Conservation (phyloP, 495 filamentous ascomycete genomes). For the Aspergillus leporis region DNA sequence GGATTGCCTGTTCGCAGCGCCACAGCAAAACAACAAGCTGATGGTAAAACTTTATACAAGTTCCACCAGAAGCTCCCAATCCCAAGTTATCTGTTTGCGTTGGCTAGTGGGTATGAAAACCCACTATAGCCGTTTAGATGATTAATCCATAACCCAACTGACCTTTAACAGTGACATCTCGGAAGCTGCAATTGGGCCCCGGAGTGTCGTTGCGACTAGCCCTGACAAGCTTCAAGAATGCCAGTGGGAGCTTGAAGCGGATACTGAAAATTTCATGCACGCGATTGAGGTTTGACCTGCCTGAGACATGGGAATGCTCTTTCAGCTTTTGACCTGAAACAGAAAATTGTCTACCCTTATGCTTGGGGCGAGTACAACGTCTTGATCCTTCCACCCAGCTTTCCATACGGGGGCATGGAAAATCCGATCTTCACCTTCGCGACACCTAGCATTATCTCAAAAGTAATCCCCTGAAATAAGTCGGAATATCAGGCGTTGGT, state of each 20-base stretch:
- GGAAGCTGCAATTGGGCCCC: constrained; percentile 78
- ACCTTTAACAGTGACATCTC: constrained; percentile 63
- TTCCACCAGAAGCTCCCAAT: constrained; percentile 91
- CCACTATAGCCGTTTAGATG: not conserved
- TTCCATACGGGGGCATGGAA: constrained; percentile 92
- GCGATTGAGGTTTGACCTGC: constrained; percentile 65
- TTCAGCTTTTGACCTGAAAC: constrained; percentile 5
- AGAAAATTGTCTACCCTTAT: constrained; percentile 82
- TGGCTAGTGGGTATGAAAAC: constrained; percentile 69
- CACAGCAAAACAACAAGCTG: constrained; percentile 35
- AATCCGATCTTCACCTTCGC: constrained; percentile 93
- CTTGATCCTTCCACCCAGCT: constrained; percentile 83
- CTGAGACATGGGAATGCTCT: constrained; percentile 8
- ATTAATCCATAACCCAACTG: constrained; percentile 7
- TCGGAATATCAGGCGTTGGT: not conserved
- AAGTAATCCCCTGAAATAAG: constrained; percentile 32
- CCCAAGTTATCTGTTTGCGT: constrained; percentile 87
- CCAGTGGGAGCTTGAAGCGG: constrained; percentile 85
- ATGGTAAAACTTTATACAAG: constrained; percentile 62
- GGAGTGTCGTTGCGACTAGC: constrained; percentile 79
- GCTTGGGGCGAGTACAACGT: constrained; percentile 95
- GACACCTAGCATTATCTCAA: constrained; percentile 87
- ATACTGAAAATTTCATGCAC: constrained; percentile 88
- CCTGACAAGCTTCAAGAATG: constrained; percentile 82
- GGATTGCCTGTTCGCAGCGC: constrained; percentile 66